Evolutionary conservation across 2,329 filamentous ascomycete genomes (phyloP), one percentile per base, ranked within the genome.

Genomic region (Fusarium zealandicum): DNA sequence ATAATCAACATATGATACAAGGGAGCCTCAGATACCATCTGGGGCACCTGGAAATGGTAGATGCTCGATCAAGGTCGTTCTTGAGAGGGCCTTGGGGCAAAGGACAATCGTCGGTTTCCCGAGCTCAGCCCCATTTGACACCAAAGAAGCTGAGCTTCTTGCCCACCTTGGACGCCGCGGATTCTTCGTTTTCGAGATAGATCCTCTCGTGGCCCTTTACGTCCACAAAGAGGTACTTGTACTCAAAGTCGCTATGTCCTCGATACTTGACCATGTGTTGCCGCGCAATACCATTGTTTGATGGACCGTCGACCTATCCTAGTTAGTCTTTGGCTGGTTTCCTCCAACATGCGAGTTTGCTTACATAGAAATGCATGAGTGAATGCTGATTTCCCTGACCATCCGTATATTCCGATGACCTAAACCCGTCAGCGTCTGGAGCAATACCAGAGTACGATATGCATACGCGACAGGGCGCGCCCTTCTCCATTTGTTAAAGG

Each of bases 301-400:
- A 77, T 3, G 90, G 88, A 0, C 93, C 93, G 70, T 93, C 87
- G 32, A 96, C 87, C 84, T 90, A 70, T 1, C 5, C 3, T 14
- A 38, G 32, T 67, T 38, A 68, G 54, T 16, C 8, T 12, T 1
- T 17, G 33, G 6, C 8, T 12, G 12, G 13, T 13, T 3, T 12
- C 11, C 1, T 31, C 10, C 8, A n/a, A 20, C 5, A 20, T 13
- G 3, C 11, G 13, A 6, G 5, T 14, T 1, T 25, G 72, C 84
- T 65, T 75, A 90, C 89, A 70, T 95, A 86, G 72, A 97, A 97
- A 64, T 92, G 87, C 83, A 97, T 92, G 59, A 85, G 77, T 59
- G 97, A 72, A 72, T 97, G 92, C 59, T 96, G 88, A 16, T 86
- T 87, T 5, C 93, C 93, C 57, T 85, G 81, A 10, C 81, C 77